Percentiles rank a stretch among this genome's conserved stretches.
These are phyloP conservation scores for Hyphodiscus sp. DNA, from an alignment of 2,329 filamentous ascomycete species.

Conservation along the genomic window DNA sequence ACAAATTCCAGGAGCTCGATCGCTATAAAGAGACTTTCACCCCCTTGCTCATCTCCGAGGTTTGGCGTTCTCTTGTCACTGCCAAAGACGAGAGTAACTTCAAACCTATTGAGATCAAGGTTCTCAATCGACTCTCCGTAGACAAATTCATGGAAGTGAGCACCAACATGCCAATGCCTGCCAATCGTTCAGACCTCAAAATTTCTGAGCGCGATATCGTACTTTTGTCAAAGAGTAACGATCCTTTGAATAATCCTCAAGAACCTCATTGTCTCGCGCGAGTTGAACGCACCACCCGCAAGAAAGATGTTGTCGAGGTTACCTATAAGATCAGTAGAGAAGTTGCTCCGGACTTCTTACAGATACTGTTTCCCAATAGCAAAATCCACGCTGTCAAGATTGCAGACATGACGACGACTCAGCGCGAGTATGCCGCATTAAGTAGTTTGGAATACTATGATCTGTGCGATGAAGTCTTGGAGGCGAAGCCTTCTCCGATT, in stretches of 20 bases:
- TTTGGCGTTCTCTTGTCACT: conserved; percentile 90
- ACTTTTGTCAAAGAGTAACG: conserved; percentile 67
- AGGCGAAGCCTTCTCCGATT: conserved; percentile 83
- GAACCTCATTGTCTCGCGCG: conserved; percentile 80
- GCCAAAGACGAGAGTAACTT: conserved; percentile 79
- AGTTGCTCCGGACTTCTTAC: conserved; percentile 42
- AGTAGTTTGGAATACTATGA: conserved; percentile 93
- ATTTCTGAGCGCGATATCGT: conserved; percentile 84
- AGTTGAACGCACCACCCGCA: conserved; percentile 72
- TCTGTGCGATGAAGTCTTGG: conserved; percentile 84
- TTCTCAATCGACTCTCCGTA: conserved; percentile 81
- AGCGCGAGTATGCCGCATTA: conserved; percentile 89
- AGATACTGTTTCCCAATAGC: conserved; percentile 60
- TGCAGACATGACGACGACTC: conserved; percentile 87
- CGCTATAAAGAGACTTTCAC: conserved; percentile 89
- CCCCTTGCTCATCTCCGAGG: conserved; percentile 83
- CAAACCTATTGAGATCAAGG: conserved; percentile 79
- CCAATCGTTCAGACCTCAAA: conserved; percentile 60
- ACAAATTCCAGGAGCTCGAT: conserved; percentile 66
- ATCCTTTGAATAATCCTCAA: conserved; percentile 58
- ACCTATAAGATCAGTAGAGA: conserved; percentile 73
- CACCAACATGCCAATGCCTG: conserved; percentile 65
- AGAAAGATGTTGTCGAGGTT: conserved; percentile 75
- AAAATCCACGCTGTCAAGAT: conserved; percentile 74
- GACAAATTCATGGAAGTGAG: conserved; percentile 91